Evolutionary conservation across 2,329 filamentous ascomycete species (phyloP).

Genomic region (Fusarium sp.): DNA sequence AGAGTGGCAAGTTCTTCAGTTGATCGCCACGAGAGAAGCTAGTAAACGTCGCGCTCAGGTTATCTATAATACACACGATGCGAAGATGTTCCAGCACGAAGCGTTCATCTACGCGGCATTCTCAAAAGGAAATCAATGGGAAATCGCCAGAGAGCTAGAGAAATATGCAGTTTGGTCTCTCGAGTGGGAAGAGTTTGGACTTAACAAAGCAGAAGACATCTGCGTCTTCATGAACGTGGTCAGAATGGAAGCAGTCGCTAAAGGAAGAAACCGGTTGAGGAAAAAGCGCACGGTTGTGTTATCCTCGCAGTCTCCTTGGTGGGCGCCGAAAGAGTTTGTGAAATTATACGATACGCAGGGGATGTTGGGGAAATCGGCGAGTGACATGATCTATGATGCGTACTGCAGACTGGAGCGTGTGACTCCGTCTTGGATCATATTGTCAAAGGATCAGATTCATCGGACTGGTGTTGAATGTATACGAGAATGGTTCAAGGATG

Average conservation of each 20-base stretch:
- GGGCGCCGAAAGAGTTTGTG: background rate
- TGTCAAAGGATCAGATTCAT: background rate
- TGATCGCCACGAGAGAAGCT: background rate
- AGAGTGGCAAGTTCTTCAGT: background rate
- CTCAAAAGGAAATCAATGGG: background rate
- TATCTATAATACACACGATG: background rate
- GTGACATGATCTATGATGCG: background rate
- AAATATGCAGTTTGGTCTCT: background rate
- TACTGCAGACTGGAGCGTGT: background rate
- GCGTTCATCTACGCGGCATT: background rate
- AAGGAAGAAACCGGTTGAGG: background rate
- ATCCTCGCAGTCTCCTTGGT: background rate
- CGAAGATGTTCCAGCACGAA: background rate
- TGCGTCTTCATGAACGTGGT: background rate
- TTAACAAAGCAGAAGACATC: background rate
- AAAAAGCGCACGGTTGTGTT: background rate
- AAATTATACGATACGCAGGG: background rate
- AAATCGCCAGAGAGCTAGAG: background rate
- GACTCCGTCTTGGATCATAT: background rate
- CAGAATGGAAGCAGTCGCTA: background rate
- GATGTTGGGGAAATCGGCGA: background rate
- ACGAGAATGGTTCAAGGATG: background rate
- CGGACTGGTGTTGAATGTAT: background rate
- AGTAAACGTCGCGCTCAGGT: background rate
- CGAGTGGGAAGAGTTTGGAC: background rate